Percentiles rank a stretch among this genome's conserved stretches.
These are phyloP conservation scores for Cyclostephanos tholiformis DNA, from an alignment of 108 stramenopile genomes.

Conservation along the genomic window DNA sequence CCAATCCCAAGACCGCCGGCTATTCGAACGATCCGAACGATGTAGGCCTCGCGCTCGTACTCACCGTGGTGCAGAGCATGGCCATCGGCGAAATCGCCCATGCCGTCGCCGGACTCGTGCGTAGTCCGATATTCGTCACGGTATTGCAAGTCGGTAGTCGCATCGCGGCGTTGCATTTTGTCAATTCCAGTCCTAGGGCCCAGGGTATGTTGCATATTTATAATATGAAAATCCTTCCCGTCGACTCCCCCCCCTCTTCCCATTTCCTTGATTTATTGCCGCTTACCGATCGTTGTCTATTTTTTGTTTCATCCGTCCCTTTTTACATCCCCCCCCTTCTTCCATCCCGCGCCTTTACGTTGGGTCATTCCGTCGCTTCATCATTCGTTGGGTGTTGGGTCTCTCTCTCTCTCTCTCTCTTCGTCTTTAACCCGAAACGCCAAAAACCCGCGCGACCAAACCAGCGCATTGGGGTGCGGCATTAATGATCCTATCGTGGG, in stretches of 20 bases:
- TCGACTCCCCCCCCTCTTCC: too few relatives aligned
- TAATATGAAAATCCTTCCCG: too few relatives aligned
- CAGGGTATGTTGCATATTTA: too few relatives aligned
- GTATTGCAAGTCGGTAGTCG: conserved; percentile 92
- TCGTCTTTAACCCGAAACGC: background rate
- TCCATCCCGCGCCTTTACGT: too few relatives aligned
- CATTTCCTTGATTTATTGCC: conserved; percentile 39
- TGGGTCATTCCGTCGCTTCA: too few relatives aligned
- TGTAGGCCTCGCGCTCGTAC: conserved; percentile 39
- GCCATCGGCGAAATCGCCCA: conserved; percentile 92
- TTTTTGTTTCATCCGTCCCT: too few relatives aligned
- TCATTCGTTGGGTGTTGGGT: too few relatives aligned
- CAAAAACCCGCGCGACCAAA: too few relatives aligned
- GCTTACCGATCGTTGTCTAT: too few relatives aligned
- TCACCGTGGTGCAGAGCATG: conserved; percentile 73
- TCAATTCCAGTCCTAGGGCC: conserved; percentile 66
- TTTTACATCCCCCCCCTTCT: conserved; percentile 7
- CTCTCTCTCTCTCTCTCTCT: background rate
- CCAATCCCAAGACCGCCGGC: conserved; percentile 53
- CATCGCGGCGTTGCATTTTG: conserved; percentile 78
- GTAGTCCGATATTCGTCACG: conserved; percentile 90
- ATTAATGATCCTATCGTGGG: conserved; percentile 90
- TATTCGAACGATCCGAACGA: conserved; percentile 28
- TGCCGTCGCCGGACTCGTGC: conserved; percentile 89
- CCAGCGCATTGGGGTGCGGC: conserved; percentile 83